These are phyloP conservation scores for Penicillium sp. DNA, from an alignment of 2,329 filamentous ascomycete genomes.

Conservation along the genomic window DNA sequence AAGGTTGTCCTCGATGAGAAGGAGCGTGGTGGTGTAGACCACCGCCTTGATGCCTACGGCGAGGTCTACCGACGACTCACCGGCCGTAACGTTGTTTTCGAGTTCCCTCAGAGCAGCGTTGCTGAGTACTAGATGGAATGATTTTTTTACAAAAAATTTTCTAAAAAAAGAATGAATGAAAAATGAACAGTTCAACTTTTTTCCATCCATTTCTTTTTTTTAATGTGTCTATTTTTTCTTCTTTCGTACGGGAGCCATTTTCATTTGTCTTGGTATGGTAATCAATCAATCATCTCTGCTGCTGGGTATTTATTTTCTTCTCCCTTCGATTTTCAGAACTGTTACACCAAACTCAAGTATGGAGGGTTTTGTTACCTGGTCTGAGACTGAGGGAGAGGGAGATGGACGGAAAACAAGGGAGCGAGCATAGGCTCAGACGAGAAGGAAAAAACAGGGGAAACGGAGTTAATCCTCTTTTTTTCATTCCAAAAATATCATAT, in stretches of 20 bases:
- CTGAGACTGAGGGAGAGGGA: background rate
- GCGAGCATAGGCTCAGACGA: conserved; percentile 6
- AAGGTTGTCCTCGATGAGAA: conserved; percentile 99
- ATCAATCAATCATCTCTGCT: conserved; percentile 16
- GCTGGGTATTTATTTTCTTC: conserved; percentile 12
- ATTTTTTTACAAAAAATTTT: background rate
- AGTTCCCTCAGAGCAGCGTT: conserved; percentile 85
- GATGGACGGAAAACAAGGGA: background rate
- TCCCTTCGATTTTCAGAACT: background rate
- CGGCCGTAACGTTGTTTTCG: conserved; percentile 92
- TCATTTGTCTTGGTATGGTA: conserved; percentile 16
- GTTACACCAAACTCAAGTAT: background rate
- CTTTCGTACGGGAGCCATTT: conserved; percentile 18
- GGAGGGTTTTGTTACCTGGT: background rate
- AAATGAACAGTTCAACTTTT: background rate
- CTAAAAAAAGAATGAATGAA: conserved; percentile 4
- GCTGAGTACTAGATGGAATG: conserved; percentile 68
- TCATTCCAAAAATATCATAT: background rate
- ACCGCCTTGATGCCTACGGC: conserved; percentile 98
- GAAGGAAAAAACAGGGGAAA: conserved; percentile 4
- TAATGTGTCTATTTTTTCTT: conserved; percentile 25
- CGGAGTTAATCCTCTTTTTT: background rate
- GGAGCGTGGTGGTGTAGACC: conserved; percentile 98
- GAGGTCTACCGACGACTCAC: conserved; percentile 99
- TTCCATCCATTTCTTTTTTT: conserved; percentile 18